These are phyloP conservation scores for Pilatotrama ljubarskyi DNA, from an alignment of 768 basidiomycete genomes.

Conservation along the genomic window DNA sequence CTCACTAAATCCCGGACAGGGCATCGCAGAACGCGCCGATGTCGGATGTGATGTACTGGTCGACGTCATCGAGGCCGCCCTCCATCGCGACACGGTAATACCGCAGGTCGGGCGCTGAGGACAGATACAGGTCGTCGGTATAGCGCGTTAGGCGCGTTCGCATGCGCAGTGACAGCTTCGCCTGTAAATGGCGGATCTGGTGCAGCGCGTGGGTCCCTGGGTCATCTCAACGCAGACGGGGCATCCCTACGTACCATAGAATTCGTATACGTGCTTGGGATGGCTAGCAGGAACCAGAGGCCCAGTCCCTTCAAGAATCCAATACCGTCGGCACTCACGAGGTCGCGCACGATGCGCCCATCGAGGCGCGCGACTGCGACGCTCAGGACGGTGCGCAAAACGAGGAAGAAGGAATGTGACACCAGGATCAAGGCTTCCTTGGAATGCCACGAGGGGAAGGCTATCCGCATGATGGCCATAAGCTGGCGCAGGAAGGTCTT, in stretches of 20 bases:
- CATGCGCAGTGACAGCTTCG: slow-evolving; percentile 78
- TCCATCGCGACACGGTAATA: slow-evolving; percentile 55
- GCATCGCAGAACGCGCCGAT: slow-evolving; percentile 87
- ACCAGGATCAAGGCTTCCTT: slow-evolving; percentile 75
- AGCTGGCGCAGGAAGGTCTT: slow-evolving; percentile 71
- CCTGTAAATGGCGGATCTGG: slow-evolving; percentile 87
- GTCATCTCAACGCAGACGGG: too few species aligned
- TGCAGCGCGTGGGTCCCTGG: not conserved
- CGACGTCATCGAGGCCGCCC: slow-evolving; percentile 61
- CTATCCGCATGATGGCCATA: slow-evolving; percentile 71
- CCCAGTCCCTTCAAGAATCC: slow-evolving; percentile 82
- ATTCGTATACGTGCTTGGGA: slow-evolving; percentile 95
- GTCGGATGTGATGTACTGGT: slow-evolving; percentile 93
- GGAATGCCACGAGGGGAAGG: slow-evolving; percentile 59
- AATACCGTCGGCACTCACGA: slow-evolving; percentile 82
- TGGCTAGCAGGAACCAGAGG: slow-evolving; percentile 87
- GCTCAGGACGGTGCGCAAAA: slow-evolving; percentile 83
- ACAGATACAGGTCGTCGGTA: slow-evolving; percentile 89
- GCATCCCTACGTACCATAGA: slow-evolving; percentile 72
- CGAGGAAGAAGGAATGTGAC: slow-evolving; percentile 82
- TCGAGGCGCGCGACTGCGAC: slow-evolving; percentile 87
- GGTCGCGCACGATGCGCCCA: slow-evolving; percentile 83
- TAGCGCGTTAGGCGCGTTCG: slow-evolving; percentile 89
- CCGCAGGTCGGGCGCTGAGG: slow-evolving; percentile 64
- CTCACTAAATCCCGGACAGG: slow-evolving; percentile 85